Evolutionary conservation across 306 rosid genomes (phyloP), one percentile per base, ranked within the genome.

Genomic region (Castanea sativa): DNA sequence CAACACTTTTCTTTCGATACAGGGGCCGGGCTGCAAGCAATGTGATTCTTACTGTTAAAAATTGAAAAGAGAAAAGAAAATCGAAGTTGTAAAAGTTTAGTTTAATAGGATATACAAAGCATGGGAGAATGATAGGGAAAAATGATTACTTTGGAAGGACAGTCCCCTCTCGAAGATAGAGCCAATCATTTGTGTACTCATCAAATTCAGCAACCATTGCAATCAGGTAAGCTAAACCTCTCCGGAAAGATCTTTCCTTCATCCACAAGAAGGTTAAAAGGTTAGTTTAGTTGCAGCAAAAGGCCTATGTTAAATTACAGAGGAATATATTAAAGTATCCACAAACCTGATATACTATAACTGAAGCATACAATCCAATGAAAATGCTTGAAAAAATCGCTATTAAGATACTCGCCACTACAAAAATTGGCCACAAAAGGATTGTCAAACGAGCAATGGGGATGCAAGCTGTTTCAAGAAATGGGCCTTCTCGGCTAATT

Each of bases 121-220:
- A 20, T 19, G 12, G 27, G n/a, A 56, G 33, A 10, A 32, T 10
- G 21, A 77, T 73, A 55, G 64, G 79, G 65, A 64, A 77, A 71
- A 82, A 86, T 74, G 85, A 76, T 52, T 86, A 93, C 98, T 81
- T 93, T 35, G 98, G 98, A 68, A 93, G 83, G 71, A 90, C 77
- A 58, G 92, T 87, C 72, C 98, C 98, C 76, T 93, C 98, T 33
- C 90, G 78, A 71, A 91, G 98, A 86, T 93, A 87, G 73, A 93
- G 97, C 94, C 98, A 93, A 41, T 93, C 97, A 74, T 93, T 93
- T 29, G 97, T 91, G 64, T 90, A 93, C 69, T 93, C 98, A 63
- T 93, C 98, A 69, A 93, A 93, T 80, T 91, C 98, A 64, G 97
- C 98, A 82, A 91, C 94, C 94, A 91, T 93, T 68, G 98, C 93